Percentiles rank a stretch among this genome's conserved stretches.
Conservation (phyloP, 2,329 filamentous ascomycete genomes). For the Monosporascus sp. region DNA sequence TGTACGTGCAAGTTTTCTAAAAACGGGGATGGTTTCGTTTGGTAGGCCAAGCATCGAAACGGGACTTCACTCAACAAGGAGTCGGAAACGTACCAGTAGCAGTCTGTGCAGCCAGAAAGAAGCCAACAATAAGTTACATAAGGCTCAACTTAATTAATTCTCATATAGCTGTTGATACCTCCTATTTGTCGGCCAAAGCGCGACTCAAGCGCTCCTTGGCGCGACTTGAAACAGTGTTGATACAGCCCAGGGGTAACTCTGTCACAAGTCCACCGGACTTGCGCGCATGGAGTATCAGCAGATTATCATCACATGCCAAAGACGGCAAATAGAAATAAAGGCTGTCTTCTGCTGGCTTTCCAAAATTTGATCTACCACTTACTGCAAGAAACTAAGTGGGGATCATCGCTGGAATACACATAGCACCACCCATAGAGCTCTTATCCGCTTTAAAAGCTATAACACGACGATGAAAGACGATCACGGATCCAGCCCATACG, state of each 20-base stretch:
- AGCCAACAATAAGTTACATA: no score
- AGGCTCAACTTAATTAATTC: no score
- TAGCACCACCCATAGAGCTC: background rate
- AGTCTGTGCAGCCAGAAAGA: no score
- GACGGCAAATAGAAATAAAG: background rate
- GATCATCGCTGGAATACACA: background rate
- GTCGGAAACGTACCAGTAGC: no score
- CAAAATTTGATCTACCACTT: background rate
- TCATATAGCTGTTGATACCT: no score
- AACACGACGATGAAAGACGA: slow-evolving; percentile 4
- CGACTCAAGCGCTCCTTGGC: background rate
- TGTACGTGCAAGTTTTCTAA: no score
- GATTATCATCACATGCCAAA: background rate
- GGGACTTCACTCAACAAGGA: no score
- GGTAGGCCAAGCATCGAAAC: no score
- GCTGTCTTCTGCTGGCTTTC: background rate
- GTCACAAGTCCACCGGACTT: background rate
- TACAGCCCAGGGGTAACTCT: background rate
- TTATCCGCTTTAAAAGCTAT: background rate
- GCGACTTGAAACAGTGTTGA: background rate
- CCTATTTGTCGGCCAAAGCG: background rate
- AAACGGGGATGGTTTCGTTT: no score
- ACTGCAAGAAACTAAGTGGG: background rate
- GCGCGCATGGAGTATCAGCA: background rate
- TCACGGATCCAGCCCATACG: slow-evolving; percentile 3